Percentiles rank a stretch among this genome's conserved stretches.
Evolutionary conservation across 805 yeast species (phyloP).

Genomic region (Schizosaccharomyces cryophilus): DNA sequence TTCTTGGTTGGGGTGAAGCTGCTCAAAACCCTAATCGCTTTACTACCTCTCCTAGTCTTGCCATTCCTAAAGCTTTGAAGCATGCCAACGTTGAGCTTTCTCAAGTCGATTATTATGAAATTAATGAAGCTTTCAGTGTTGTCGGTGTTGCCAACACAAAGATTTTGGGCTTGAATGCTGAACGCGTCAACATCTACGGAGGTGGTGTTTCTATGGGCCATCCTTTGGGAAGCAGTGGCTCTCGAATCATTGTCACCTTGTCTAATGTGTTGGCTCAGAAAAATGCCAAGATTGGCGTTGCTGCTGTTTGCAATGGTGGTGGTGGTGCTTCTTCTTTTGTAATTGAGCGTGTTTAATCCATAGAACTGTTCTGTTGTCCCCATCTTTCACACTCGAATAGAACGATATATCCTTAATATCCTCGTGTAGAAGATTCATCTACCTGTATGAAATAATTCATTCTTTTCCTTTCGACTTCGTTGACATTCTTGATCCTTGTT

Average conservation of each 20-base stretch:
- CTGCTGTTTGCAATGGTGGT: slow-evolving; percentile 97
- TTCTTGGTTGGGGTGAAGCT: slow-evolving; percentile 94
- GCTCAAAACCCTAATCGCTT: slow-evolving; percentile 86
- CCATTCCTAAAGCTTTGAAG: slow-evolving; percentile 86
- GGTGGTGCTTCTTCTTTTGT: slow-evolving; percentile 95
- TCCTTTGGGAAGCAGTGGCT: slow-evolving; percentile 92
- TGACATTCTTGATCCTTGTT: no score
- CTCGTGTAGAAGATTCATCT: no score
- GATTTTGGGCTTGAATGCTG: slow-evolving; percentile 21
- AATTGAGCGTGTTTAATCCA: slow-evolving; percentile 36
- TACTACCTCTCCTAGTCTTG: slow-evolving; percentile 86
- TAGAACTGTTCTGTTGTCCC: not conserved
- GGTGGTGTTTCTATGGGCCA: slow-evolving; percentile 95
- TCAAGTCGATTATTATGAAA: slow-evolving; percentile 74
- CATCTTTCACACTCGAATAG: no score
- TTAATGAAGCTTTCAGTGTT: slow-evolving; percentile 93
- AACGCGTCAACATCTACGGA: slow-evolving; percentile 73
- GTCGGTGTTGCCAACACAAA: slow-evolving; percentile 81
- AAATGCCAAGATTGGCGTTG: slow-evolving; percentile 68
- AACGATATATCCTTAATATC: no score
- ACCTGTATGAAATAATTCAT: no score
- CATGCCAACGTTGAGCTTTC: slow-evolving; percentile 44
- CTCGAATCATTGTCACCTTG: slow-evolving; percentile 76
- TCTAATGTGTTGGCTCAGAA: slow-evolving; percentile 62
- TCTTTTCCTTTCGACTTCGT: no score